Evolutionary conservation across 306 rosid species (phyloP).

Genomic region (Vigna reflexopilosa): DNA sequence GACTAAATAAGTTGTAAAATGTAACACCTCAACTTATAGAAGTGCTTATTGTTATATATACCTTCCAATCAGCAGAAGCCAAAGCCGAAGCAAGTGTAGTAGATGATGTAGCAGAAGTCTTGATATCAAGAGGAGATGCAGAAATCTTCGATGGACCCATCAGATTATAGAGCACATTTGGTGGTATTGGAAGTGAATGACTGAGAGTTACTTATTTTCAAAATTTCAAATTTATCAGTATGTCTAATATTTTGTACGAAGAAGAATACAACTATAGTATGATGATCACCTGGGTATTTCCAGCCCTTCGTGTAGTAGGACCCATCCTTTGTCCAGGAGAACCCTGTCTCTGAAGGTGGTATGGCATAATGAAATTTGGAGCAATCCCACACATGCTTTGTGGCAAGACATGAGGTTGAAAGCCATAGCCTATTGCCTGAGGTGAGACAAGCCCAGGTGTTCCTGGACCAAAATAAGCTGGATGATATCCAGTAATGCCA

Average conservation of each 20-base stretch:
- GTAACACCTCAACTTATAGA: constrained; percentile 36
- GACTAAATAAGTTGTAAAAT: constrained; percentile 32
- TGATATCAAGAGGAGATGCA: constrained; percentile 47
- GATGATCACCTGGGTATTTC: constrained; percentile 51
- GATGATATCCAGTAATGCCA: constrained; percentile 71
- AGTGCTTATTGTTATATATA: constrained; percentile 25
- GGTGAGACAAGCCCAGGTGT: constrained; percentile 68
- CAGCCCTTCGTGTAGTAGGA: constrained; percentile 54
- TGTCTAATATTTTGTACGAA: not conserved
- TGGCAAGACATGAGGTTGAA: constrained; percentile 34
- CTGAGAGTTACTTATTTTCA: constrained; percentile 42
- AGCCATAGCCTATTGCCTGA: constrained; percentile 76
- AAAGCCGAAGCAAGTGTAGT: constrained; percentile 76
- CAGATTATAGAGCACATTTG: too few relatives aligned
- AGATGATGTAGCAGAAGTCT: constrained; percentile 56
- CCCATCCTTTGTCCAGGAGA: constrained; percentile 57
- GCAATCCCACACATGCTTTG: constrained; percentile 60
- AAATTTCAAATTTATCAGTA: not conserved
- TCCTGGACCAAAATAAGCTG: constrained; percentile 69
- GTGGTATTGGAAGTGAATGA: constrained; percentile 22
- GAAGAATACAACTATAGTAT: not conserved
- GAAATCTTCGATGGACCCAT: too few relatives aligned
- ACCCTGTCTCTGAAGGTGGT: constrained; percentile 72
- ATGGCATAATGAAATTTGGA: constrained; percentile 78
- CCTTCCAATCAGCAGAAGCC: constrained; percentile 61